These are phyloP conservation scores for Citrullus mucosospermus DNA, from an alignment of 306 rosid genomes.

Conservation along the genomic window DNA sequence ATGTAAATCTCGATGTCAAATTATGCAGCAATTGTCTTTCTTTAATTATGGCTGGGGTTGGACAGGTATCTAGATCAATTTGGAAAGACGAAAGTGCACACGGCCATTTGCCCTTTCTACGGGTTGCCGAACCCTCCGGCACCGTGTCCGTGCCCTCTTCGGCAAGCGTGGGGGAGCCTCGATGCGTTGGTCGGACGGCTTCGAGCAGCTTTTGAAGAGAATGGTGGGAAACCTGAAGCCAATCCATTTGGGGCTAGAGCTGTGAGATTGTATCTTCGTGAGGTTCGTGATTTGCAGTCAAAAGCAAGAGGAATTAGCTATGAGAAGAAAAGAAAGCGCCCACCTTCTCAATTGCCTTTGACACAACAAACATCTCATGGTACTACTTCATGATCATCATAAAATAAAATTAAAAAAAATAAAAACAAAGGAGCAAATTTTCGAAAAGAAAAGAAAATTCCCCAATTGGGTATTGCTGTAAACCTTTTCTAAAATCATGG, in stretches of 20 bases:
- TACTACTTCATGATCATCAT: not conserved
- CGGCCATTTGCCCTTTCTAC: slow-evolving; percentile 2
- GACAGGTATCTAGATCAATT: slow-evolving; percentile 4
- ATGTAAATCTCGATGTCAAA: too few species aligned
- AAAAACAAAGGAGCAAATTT: not conserved
- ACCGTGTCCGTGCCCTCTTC: slow-evolving; percentile 9
- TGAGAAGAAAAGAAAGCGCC: slow-evolving; percentile 13
- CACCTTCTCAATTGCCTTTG: not conserved
- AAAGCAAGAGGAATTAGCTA: slow-evolving; percentile 12
- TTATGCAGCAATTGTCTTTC: not conserved
- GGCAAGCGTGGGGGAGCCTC: slow-evolving; percentile 13
- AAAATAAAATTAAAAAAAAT: too few species aligned
- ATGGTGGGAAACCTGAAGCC: slow-evolving; percentile 10
- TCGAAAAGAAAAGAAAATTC: not conserved
- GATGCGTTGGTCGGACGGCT: slow-evolving; percentile 9
- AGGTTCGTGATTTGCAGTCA: slow-evolving; percentile 10
- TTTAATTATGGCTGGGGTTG: too few species aligned
- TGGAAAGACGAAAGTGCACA: slow-evolving; percentile 12
- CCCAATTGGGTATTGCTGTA: slow-evolving; percentile 5
- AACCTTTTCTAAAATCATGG: not conserved
- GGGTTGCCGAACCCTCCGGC: slow-evolving; percentile 6
- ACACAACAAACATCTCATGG: not conserved
- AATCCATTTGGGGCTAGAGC: slow-evolving; percentile 15
- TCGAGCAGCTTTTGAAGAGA: slow-evolving; percentile 8
- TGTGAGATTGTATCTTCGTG: slow-evolving; percentile 12